A percentile compares a stretch with the other conserved stretches of the same genome.
phyloP scores from a whole-genome alignment of 129 eudicot genomes.

The carrot (Daucus carota) region DNA sequence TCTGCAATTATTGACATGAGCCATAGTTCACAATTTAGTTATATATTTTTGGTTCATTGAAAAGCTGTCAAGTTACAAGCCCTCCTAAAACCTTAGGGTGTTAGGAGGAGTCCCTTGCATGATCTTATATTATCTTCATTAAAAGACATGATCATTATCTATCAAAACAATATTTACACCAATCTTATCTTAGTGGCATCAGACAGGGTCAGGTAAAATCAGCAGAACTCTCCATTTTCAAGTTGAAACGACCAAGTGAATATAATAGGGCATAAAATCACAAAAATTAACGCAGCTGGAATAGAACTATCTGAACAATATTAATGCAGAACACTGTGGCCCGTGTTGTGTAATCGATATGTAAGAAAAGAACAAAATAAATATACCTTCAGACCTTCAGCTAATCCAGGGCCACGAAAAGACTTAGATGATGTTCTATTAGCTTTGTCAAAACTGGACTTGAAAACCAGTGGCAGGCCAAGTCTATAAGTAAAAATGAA shows the following conservation, averaged over 20 bases:
- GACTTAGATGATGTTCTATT: slow-evolving; percentile 92
- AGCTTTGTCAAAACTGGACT: slow-evolving; percentile 98
- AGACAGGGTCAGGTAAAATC: not conserved
- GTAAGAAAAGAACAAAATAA: not conserved
- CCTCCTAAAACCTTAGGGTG: too few relatives aligned
- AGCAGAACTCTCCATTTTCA: not conserved
- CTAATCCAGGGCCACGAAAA: slow-evolving; percentile 92
- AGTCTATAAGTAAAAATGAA: slow-evolving; percentile 34
- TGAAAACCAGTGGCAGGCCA: slow-evolving; percentile 75
- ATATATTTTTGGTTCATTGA: not conserved
- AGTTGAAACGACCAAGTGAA: not conserved
- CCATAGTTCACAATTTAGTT: not conserved
- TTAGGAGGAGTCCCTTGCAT: too few relatives aligned
- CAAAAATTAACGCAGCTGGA: slow-evolving; percentile 3
- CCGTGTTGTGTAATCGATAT: not conserved
- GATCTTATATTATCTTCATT: too few relatives aligned
- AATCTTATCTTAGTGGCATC: not conserved
- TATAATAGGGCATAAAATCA: not conserved
- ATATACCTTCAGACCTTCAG: slow-evolving; percentile 73
- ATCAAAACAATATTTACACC: not conserved
- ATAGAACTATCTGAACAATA: not conserved
- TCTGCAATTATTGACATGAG: slow-evolving; percentile 33
- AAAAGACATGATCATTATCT: not conserved
- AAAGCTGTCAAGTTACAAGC: too few relatives aligned
- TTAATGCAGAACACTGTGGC: not conserved